Evolutionary conservation across 495 filamentous ascomycete species (phyloP).

Genomic region (Apodospora peruviana): DNA sequence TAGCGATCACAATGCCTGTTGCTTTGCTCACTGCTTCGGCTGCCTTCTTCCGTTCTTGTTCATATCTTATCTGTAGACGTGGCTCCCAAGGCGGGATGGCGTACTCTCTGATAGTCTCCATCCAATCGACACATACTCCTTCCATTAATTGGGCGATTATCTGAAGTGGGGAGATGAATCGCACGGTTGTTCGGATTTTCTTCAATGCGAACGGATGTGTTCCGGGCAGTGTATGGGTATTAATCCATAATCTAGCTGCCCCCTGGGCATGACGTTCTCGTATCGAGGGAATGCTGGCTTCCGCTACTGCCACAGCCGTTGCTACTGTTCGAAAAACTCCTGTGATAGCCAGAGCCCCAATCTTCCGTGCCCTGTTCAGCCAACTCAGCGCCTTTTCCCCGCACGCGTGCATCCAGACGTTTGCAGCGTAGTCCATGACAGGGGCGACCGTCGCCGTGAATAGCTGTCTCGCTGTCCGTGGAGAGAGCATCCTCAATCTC

Average conservation of each 20-base stretch:
- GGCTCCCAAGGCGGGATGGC: conserved; percentile 9
- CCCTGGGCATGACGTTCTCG: conserved; percentile 5
- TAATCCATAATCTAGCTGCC: no score
- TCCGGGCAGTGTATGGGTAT: no score
- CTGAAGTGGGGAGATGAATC: no score
- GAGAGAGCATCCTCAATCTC: conserved; percentile 2
- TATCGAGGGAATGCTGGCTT: conserved; percentile 4
- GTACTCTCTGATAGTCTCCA: no score
- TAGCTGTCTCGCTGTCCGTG: conserved; percentile 4
- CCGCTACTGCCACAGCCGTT: conserved; percentile 2
- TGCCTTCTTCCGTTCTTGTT: conserved; percentile 6
- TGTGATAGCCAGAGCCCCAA: conserved; percentile 2
- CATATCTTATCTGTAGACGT: conserved; percentile 1
- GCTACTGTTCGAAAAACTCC: conserved; percentile 6
- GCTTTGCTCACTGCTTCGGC: conserved; percentile 3
- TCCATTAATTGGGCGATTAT: no score
- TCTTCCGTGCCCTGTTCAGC: conserved; percentile 9
- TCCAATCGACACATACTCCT: no score
- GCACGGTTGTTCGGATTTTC: no score
- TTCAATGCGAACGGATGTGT: no score
- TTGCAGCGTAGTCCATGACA: conserved; percentile 7
- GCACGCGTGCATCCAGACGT: conserved; percentile 5
- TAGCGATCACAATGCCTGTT: conserved; percentile 7
- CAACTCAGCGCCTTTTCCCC: conserved; percentile 4
- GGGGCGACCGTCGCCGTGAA: conserved; percentile 4